These are phyloP conservation scores for Halophytophthora batemanensis DNA, from an alignment of 352 stramenopile genomes.

Conservation along the genomic window DNA sequence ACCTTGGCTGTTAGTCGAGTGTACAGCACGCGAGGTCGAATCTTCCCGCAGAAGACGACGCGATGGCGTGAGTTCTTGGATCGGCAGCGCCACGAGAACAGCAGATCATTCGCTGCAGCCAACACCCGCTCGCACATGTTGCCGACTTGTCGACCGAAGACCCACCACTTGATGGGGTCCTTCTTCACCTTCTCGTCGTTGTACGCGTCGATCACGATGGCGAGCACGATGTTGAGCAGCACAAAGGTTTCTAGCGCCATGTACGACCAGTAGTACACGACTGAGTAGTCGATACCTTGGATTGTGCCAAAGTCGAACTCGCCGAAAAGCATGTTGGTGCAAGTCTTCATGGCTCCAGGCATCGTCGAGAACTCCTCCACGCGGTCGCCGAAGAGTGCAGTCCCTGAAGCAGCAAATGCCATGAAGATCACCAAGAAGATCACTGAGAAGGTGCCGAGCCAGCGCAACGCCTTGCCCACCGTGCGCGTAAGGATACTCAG, in stretches of 20 bases:
- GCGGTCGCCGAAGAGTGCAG: conserved; percentile 52
- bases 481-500: conserved; percentile 60
- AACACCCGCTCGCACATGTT: conserved; percentile 24
- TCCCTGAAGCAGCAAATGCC: conserved; percentile 43
- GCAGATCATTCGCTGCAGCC: conserved; percentile 17
- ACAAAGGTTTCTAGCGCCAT: conserved; percentile 65
- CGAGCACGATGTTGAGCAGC: conserved; percentile 72
- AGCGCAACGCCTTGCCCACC: conserved; percentile 38
- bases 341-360: conserved; percentile 40
- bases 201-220: conserved; percentile 68
- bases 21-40: conserved; percentile 21
- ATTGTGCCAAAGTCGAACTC: conserved; percentile 60
- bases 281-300: conserved; percentile 37
- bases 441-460: conserved; percentile 52
- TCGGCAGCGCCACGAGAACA: conserved; percentile 12
- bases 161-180: conserved; percentile 27
- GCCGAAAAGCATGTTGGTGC: conserved; percentile 68
- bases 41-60: conserved; percentile 20
- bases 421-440: conserved; percentile 58
- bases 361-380: conserved; percentile 50
- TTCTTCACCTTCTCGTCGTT: conserved; percentile 34
- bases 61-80: conserved; percentile 9
- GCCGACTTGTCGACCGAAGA: conserved; percentile 21
- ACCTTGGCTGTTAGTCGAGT: conserved; percentile 7
- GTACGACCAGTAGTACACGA: conserved; percentile 66